Evolutionary conservation across 176 grass and related monocot species (phyloP).

Genomic region (Avena eriantha): DNA sequence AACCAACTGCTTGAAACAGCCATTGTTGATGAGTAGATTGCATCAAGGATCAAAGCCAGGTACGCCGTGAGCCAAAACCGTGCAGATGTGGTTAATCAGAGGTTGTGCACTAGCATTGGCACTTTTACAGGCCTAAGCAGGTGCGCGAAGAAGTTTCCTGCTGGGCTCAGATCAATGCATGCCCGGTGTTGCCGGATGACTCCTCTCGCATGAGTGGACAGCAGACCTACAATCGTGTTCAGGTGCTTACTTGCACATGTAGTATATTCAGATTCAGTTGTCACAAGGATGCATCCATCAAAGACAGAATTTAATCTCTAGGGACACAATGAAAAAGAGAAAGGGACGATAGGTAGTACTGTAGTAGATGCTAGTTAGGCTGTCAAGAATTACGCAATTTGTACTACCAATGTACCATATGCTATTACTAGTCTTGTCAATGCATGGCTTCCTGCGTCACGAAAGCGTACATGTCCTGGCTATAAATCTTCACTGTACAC

Average conservation of each 20-base stretch:
- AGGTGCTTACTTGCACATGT: not conserved
- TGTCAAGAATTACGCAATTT: not conserved
- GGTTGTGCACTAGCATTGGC: not conserved
- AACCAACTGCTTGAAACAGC: not conserved
- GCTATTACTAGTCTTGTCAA: not conserved
- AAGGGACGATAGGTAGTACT: not conserved
- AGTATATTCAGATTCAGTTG: not conserved
- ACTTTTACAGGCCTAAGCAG: not conserved
- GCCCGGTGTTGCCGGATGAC: not conserved
- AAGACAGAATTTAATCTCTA: not conserved
- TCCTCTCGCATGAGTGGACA: not conserved
- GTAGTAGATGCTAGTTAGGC: not conserved
- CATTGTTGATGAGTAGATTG: not conserved
- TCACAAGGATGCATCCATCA: constrained; percentile 21
- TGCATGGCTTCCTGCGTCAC: constrained; percentile 3
- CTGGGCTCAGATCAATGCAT: not conserved
- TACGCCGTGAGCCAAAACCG: not conserved
- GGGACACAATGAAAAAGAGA: not conserved
- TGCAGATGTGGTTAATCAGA: not conserved
- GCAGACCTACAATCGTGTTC: not conserved
- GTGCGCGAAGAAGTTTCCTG: not conserved
- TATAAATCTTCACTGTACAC: not conserved
- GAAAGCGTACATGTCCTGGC: constrained; percentile 3
- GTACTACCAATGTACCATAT: not conserved
- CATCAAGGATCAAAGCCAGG: not conserved